Conservation (phyloP, 2,329 filamentous ascomycete species). For the Pseudogymnoascus destructans region DNA sequence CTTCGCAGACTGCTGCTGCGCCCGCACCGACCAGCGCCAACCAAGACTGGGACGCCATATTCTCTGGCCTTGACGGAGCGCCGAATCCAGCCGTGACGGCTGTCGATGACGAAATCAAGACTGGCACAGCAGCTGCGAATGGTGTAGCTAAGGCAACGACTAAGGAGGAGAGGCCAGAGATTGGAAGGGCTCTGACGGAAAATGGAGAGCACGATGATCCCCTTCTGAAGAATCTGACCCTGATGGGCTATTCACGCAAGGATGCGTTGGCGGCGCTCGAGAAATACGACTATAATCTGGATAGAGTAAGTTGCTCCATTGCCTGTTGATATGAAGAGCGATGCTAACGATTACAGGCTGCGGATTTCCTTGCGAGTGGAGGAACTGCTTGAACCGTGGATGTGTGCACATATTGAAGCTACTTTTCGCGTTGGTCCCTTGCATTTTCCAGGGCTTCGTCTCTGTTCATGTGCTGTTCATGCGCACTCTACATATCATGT, state of each 20-base stretch:
- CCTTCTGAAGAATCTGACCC: constrained; percentile 75
- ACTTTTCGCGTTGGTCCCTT: background rate
- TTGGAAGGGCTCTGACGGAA: constrained; percentile 58
- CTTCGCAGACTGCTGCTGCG: constrained; percentile 22
- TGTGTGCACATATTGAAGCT: constrained; percentile 8
- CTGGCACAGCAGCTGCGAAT: constrained; percentile 14
- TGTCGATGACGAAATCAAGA: constrained; percentile 4
- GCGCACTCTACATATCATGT: constrained; percentile 11
- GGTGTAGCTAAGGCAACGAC: constrained; percentile 13
- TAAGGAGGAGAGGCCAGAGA: constrained; percentile 27
- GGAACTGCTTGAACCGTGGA: background rate
- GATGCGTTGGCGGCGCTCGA: constrained; percentile 72
- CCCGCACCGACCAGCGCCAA: constrained; percentile 29
- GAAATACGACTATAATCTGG: constrained; percentile 91
- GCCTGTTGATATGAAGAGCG: background rate
- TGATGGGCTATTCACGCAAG: constrained; percentile 71
- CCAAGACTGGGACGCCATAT: constrained; percentile 93
- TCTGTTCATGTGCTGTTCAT: constrained; percentile 12
- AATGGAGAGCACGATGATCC: constrained; percentile 79
- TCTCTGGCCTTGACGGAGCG: constrained; percentile 59
- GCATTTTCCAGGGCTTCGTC: constrained; percentile 2
- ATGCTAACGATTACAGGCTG: constrained; percentile 21
- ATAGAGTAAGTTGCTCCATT: constrained; percentile 53
- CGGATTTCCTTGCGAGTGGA: constrained; percentile 25
- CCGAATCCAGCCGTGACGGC: constrained; percentile 21